Conservation (phyloP, 108 stramenopile species). For the Stephanodiscus minutulus region DNA sequence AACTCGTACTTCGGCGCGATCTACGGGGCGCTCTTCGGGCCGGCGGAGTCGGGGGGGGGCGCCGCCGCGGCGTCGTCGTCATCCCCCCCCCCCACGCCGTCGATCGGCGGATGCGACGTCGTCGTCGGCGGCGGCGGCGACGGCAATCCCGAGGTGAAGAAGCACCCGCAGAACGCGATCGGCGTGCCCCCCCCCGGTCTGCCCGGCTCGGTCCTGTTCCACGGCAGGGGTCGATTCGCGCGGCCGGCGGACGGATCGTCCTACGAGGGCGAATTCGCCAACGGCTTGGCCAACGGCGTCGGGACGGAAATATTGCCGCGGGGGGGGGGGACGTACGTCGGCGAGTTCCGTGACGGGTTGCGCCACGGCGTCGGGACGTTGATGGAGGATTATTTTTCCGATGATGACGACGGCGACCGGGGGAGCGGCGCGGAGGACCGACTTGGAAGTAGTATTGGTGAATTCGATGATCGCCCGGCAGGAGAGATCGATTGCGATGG, state of each 20-base stretch:
- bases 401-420: conserved; percentile 9
- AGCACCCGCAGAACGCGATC: background rate
- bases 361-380: conserved; percentile 45
- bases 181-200: conserved; percentile 18
- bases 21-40: background rate
- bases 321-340: conserved; percentile 29
- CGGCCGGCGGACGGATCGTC: conserved; percentile 28
- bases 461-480: background rate
- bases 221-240: conserved; percentile 30
- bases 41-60: background rate
- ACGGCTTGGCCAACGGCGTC: conserved; percentile 33
- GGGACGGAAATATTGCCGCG: conserved; percentile 32
- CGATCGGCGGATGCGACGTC: too few species aligned
- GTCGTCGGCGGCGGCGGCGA: too few species aligned
- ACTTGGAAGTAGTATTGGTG: background rate
- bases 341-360: conserved; percentile 36
- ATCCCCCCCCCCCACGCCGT: too few species aligned
- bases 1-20: background rate
- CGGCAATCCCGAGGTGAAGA: background rate
- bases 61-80: background rate
- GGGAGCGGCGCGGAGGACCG: conserved; percentile 14
- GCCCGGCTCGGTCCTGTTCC: conserved; percentile 25
- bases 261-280: conserved; percentile 39
- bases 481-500: too few species aligned
- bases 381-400: conserved; percentile 25